These are phyloP conservation scores for Geranium rotundifolium DNA, from an alignment of 345 rosid genomes.

Conservation along the genomic window DNA sequence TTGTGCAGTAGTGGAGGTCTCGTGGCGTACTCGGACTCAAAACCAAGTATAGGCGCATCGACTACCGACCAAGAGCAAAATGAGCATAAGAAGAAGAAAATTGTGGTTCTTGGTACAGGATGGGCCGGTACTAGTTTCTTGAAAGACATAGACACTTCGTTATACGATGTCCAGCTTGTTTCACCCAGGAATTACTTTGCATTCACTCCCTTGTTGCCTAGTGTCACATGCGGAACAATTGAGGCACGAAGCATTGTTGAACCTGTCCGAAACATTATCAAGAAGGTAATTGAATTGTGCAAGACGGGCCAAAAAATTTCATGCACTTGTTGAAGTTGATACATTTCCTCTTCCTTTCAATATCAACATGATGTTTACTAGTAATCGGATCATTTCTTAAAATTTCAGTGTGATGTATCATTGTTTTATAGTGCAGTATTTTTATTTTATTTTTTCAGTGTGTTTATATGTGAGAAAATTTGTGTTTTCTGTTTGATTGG, in stretches of 20 bases:
- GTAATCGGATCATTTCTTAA: no score
- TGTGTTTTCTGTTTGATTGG: conserved; percentile 1
- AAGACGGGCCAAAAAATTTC: not conserved
- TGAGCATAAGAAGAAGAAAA: conserved; percentile 49
- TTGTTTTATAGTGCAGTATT: no score
- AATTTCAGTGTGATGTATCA: no score
- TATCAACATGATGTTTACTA: no score
- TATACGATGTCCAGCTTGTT: conserved; percentile 71
- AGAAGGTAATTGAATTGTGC: conserved; percentile 44
- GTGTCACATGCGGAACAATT: conserved; percentile 94
- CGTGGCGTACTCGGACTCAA: conserved; percentile 63
- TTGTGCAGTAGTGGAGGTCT: conserved; percentile 60
- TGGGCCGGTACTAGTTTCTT: conserved; percentile 93
- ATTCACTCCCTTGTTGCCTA: conserved; percentile 86
- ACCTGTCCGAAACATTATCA: conserved; percentile 75
- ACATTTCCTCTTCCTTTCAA: no score
- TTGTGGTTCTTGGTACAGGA: conserved; percentile 92
- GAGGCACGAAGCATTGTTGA: conserved; percentile 95
- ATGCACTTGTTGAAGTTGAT: no score
- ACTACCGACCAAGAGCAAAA: conserved; percentile 17
- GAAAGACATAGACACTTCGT: conserved; percentile 60
- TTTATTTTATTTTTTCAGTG: not conserved
- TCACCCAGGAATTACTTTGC: conserved; percentile 95
- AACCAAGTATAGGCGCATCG: conserved; percentile 17
- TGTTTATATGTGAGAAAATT: conserved; percentile 4